Evolutionary conservation across 352 stramenopile species (phyloP).

Genomic region (Lagenidium giganteum): DNA sequence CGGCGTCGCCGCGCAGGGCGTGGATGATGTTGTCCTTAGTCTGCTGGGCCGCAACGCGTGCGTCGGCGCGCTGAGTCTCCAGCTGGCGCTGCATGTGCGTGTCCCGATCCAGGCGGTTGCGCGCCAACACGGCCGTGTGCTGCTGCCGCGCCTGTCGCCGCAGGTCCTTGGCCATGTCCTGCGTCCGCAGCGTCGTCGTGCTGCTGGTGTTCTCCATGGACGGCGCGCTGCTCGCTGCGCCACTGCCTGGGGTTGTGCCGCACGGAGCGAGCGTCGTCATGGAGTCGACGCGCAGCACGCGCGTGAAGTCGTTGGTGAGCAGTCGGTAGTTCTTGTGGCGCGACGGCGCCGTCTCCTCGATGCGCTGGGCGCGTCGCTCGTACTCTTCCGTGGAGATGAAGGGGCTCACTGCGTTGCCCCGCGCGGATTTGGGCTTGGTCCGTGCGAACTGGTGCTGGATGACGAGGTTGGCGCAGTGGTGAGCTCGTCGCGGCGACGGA

Average conservation of each 20-base stretch:
- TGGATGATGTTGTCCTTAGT: constrained; percentile 10
- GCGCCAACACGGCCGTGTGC: constrained; percentile 4
- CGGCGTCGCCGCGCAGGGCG: neutral
- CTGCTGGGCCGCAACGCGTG: constrained; percentile 3
- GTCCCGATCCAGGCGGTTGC: neutral
- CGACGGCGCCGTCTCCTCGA: constrained; percentile 4
- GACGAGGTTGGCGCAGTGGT: constrained; percentile 34
- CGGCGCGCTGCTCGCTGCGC: too few species aligned
- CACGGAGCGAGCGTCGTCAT: constrained; percentile 3
- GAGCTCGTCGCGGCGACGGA: constrained; percentile 5
- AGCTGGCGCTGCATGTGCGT: neutral
- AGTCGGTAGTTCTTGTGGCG: constrained; percentile 33
- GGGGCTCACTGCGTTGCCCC: neutral
- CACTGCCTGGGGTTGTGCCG: too few species aligned
- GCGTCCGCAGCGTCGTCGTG: constrained; percentile 13
- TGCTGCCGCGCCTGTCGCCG: constrained; percentile 11
- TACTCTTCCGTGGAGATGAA: neutral
- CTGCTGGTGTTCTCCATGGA: too few species aligned
- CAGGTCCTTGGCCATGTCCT: constrained; percentile 11
- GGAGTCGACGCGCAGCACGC: constrained; percentile 47
- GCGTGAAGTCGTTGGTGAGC: constrained; percentile 40
- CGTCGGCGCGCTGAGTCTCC: too few species aligned
- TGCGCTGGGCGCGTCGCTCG: neutral
- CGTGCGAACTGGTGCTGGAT: constrained; percentile 49
- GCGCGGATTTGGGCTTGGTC: neutral